Percentiles rank a stretch among this genome's conserved stretches.
Conservation (phyloP, 2,329 filamentous ascomycete species). For the Magnaporthiopsis poae region DNA sequence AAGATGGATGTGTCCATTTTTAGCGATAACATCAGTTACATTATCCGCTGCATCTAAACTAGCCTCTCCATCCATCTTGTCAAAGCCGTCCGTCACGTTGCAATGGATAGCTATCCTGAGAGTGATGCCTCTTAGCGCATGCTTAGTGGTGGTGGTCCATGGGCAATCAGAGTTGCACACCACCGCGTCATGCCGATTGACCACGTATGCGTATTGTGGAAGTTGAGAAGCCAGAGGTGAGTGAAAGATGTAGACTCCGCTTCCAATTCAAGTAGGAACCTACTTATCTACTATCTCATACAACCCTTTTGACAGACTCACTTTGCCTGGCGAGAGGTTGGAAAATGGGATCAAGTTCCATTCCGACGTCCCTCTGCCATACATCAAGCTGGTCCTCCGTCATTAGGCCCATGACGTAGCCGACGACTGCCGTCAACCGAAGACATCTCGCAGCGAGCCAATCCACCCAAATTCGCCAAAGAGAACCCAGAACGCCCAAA, state of each 20-base stretch:
- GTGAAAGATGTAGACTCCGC: neutral
- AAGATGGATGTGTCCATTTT: neutral
- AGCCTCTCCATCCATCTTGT: too few species aligned
- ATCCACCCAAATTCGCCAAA: neutral
- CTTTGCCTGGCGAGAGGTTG: too few species aligned
- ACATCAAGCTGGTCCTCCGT: neutral
- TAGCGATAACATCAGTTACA: neutral
- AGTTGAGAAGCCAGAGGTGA: too few species aligned
- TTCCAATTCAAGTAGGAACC: neutral
- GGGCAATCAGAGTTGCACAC: too few species aligned
- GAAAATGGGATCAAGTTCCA: neutral
- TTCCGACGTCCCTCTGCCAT: neutral
- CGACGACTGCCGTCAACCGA: neutral
- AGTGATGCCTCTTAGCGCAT: too few species aligned
- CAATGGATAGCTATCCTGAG: too few species aligned
- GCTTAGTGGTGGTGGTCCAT: too few species aligned
- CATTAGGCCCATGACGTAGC: too few species aligned
- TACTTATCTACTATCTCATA: neutral
- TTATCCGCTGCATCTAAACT: too few species aligned
- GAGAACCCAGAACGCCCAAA: neutral
- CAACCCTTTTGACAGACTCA: neutral
- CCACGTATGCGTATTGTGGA: too few species aligned
- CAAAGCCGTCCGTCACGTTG: too few species aligned
- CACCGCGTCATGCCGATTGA: too few species aligned
- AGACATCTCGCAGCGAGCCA: neutral